phyloP scores from a whole-genome alignment of 2,329 filamentous ascomycete genomes.

The Aspergillus arachidicola region DNA sequence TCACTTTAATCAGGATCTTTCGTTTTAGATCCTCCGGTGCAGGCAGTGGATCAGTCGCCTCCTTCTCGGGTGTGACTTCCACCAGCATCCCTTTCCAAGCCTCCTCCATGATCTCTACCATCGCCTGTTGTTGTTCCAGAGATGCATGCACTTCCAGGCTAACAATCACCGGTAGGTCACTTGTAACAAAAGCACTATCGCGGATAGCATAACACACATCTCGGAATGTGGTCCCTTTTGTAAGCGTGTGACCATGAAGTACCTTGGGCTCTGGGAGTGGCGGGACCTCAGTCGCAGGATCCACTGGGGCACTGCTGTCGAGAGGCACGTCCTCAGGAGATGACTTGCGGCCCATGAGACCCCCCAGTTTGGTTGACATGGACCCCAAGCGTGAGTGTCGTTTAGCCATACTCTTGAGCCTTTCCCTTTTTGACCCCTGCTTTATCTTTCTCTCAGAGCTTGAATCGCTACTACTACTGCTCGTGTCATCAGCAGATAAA shows the following conservation, averaged over 20 bases:
- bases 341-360: conserved; percentile 25
- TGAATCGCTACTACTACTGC: conserved; percentile 31
- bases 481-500: conserved; percentile 33
- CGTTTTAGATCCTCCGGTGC: conserved; percentile 70
- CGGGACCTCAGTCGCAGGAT: conserved; percentile 10
- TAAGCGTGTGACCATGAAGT: conserved; percentile 84
- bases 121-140: conserved; percentile 79
- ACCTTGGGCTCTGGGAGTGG: conserved; percentile 72
- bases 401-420: not conserved
- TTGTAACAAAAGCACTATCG: conserved; percentile 75
- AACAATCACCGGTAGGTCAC: conserved; percentile 81
- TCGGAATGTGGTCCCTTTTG: conserved; percentile 81
- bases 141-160: conserved; percentile 90
- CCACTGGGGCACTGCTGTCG: not conserved
- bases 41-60: conserved; percentile 59
- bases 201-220: conserved; percentile 80
- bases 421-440: conserved; percentile 25
- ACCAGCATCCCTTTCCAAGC: conserved; percentile 79
- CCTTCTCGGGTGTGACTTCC: conserved; percentile 62
- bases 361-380: conserved; percentile 27
- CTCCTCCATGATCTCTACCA: conserved; percentile 92
- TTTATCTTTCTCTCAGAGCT: conserved; percentile 26
- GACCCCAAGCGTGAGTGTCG: conserved; percentile 15
- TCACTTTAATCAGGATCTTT: conserved; percentile 85
- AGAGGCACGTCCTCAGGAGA: conserved; percentile 3